Evolutionary conservation across 1,284 basidiomycete species (phyloP).

Genomic region (Ustilago shanxiensis): DNA sequence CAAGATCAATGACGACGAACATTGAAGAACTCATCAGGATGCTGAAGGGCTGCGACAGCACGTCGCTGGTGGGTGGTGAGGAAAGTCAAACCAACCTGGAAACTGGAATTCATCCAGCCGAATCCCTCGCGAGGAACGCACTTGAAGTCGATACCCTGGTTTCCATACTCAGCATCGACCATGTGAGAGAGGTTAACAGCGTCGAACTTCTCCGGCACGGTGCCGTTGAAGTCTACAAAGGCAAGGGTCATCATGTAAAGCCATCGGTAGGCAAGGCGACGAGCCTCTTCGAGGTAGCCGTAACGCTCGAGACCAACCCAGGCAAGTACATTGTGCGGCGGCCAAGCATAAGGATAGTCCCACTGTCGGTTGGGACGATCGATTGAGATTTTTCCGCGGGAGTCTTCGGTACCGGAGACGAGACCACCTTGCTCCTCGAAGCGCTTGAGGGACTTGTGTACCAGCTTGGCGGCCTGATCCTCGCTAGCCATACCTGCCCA

Average conservation of each 20-base stretch:
- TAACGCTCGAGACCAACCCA: conserved; percentile 98
- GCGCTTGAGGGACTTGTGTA: conserved; percentile 89
- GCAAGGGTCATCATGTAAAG: conserved; percentile 81
- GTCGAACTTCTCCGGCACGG: conserved; percentile 98
- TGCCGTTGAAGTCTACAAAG: conserved; percentile 87
- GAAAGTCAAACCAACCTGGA: conserved; percentile 91
- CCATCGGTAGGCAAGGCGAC: conserved; percentile 93
- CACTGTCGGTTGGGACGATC: conserved; percentile 98
- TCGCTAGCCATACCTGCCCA: conserved; percentile 98
- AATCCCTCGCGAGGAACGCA: conserved; percentile 90
- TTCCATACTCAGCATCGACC: conserved; percentile 98
- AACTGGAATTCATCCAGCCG: conserved; percentile 79
- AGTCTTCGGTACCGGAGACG: conserved; percentile 95
- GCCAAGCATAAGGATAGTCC: conserved; percentile 80
- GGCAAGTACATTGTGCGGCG: conserved; percentile 80
- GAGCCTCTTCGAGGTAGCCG: conserved; percentile 92
- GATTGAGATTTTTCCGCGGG: conserved; percentile 91
- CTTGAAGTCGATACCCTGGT: conserved; percentile 96
- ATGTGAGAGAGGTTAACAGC: conserved; percentile 93
- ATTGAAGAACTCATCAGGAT: conserved; percentile 86
- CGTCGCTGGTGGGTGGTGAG: conserved; percentile 92
- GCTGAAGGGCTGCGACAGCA: conserved; percentile 90
- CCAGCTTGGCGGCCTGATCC: conserved; percentile 90
- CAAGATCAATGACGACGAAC: conserved; percentile 30
- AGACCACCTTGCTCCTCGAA: conserved; percentile 97